Conservation (phyloP, 176 grass and related monocot species). For the Paspalum vaginatum region DNA sequence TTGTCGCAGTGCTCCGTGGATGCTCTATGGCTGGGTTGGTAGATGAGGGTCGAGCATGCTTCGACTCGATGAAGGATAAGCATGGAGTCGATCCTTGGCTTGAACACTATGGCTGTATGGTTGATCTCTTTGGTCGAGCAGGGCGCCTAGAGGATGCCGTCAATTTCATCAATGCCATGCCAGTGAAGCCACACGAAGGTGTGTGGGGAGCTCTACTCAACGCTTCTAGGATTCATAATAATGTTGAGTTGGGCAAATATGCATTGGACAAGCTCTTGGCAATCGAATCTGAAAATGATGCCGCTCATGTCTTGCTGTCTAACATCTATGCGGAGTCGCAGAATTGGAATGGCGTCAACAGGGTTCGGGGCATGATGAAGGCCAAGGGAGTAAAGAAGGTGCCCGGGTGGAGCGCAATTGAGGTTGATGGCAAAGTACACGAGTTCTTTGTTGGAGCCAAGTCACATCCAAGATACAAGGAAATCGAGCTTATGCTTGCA, state of each 20-base stretch:
- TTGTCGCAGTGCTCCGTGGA: conserved; percentile 66
- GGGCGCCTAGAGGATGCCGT: conserved; percentile 65
- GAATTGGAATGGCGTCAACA: conserved; percentile 64
- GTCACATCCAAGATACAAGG: conserved; percentile 54
- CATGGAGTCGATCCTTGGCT: conserved; percentile 61
- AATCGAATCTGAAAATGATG: conserved; percentile 55
- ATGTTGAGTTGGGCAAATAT: conserved; percentile 65
- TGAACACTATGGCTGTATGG: conserved; percentile 81
- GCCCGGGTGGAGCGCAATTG: conserved; percentile 70
- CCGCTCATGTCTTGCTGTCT: conserved; percentile 69
- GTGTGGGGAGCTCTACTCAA: conserved; percentile 87
- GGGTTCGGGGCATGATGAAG: conserved; percentile 64
- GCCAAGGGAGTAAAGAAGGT: conserved; percentile 65
- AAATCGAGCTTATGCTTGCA: conserved; percentile 72
- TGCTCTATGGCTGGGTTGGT: conserved; percentile 74
- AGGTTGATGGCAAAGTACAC: conserved; percentile 58
- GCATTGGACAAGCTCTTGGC: conserved; percentile 53
- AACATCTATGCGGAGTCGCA: conserved; percentile 72
- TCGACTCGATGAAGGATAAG: conserved; percentile 55
- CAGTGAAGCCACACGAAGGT: conserved; percentile 64
- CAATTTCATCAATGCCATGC: conserved; percentile 65
- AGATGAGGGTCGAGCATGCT: conserved; percentile 54
- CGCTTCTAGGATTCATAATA: conserved; percentile 73
- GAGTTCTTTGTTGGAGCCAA: conserved; percentile 67
- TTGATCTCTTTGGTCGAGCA: conserved; percentile 76